A percentile compares a stretch with the other conserved stretches of the same genome.
Evolutionary conservation across 176 grass and related monocot genomes (phyloP).

Genomic region (Carex scoparia): DNA sequence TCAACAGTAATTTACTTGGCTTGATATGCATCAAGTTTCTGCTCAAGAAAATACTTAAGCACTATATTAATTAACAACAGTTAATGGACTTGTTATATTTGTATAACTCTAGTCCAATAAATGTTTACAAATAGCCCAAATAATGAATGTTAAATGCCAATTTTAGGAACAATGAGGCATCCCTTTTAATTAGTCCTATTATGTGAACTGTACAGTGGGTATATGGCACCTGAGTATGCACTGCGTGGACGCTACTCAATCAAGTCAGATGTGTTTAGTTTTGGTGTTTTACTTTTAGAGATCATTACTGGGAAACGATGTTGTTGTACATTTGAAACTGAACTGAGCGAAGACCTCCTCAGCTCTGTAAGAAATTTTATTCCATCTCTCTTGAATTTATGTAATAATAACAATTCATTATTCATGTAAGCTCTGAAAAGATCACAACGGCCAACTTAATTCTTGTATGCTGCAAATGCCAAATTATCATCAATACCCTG

Average conservation of each 20-base stretch:
- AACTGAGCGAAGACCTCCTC: constrained; percentile 3
- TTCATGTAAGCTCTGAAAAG: neutral
- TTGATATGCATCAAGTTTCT: neutral
- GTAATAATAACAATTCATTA: neutral
- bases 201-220: constrained; percentile 41
- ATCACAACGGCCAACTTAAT: neutral
- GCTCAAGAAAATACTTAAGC: neutral
- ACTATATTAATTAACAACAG: neutral
- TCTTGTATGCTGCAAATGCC: neutral
- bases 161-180: constrained; percentile 22
- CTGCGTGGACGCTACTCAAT: constrained; percentile 54
- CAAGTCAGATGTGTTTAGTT: constrained; percentile 75
- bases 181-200: constrained; percentile 11
- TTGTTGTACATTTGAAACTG: constrained; percentile 9
- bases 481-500: neutral
- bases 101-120: neutral
- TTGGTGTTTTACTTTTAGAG: constrained; percentile 57
- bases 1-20: neutral
- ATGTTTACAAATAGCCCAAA: neutral
- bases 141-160: neutral
- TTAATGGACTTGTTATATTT: neutral
- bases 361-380: constrained; percentile 15
- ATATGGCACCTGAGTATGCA: constrained; percentile 77
- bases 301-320: constrained; percentile 48
- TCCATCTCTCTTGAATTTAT: neutral